These are phyloP conservation scores for Penicillium coffeae DNA, from an alignment of 495 filamentous ascomycete species.

Conservation along the genomic window DNA sequence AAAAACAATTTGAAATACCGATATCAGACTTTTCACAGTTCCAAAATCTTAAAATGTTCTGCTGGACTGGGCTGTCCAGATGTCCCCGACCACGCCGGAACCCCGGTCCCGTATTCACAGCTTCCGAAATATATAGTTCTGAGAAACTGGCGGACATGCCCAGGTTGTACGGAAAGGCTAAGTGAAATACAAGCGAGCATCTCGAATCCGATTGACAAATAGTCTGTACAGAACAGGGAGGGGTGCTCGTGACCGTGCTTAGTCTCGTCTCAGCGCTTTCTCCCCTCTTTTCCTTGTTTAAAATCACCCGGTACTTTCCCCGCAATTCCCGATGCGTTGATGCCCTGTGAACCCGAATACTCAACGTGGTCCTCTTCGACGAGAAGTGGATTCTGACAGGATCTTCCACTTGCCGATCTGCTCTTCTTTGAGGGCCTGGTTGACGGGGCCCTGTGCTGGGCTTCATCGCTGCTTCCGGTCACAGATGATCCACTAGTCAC, in stretches of 20 bases:
- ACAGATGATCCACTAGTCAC: slow-evolving; percentile 24
- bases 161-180: not conserved
- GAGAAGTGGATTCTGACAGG: not conserved
- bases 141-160: not conserved
- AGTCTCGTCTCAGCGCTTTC: not conserved
- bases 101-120: not conserved
- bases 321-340: slow-evolving; percentile 5
- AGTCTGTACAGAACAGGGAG: not conserved
- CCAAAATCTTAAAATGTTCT: too few relatives aligned
- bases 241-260: slow-evolving; percentile 9
- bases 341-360: not conserved
- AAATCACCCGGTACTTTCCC: slow-evolving; percentile 6
- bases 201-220: not conserved
- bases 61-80: too few relatives aligned
- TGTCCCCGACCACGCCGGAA: not conserved
- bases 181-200: not conserved
- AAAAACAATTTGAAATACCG: too few relatives aligned
- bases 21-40: too few relatives aligned
- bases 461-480: slow-evolving; percentile 21
- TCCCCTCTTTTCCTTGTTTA: slow-evolving; percentile 3
- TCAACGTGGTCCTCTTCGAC: not conserved
- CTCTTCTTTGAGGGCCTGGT: not conserved
- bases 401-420: not conserved
- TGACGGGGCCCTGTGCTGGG: not conserved
- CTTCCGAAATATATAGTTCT: not conserved